Percentiles rank a stretch among this genome's conserved stretches.
These are phyloP conservation scores for Carallia brachiata DNA, from an alignment of 345 rosid species.

Conservation along the genomic window DNA sequence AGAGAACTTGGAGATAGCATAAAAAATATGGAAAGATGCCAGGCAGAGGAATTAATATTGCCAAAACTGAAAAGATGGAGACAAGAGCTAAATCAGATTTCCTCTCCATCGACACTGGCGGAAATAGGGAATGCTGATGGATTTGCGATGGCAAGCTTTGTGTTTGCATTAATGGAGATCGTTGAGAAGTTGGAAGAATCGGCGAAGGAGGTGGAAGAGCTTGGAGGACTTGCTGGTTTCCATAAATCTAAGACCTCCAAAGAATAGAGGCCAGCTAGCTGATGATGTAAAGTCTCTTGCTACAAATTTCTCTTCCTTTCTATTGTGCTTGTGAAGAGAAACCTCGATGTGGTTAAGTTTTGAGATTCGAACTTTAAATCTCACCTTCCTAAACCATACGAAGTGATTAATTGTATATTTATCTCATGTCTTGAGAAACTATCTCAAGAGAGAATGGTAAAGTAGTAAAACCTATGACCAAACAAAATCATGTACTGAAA, in stretches of 20 bases:
- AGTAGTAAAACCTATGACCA: too few species aligned
- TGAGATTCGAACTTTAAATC: too few species aligned
- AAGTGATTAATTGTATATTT: too few species aligned
- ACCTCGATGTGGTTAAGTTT: too few species aligned
- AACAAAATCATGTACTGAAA: too few species aligned
- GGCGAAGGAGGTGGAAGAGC: constrained; percentile 51
- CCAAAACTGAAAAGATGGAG: constrained; percentile 47
- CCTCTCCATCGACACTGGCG: constrained; percentile 15
- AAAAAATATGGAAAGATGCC: constrained; percentile 42
- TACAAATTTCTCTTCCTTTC: too few species aligned
- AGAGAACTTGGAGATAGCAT: constrained; percentile 62
- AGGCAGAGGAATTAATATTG: constrained; percentile 20
- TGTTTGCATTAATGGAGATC: constrained; percentile 42
- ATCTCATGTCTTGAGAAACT: too few species aligned
- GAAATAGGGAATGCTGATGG: constrained; percentile 29
- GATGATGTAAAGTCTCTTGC: too few species aligned
- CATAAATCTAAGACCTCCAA: not conserved
- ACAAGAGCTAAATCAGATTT: constrained; percentile 32
- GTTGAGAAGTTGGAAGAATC: constrained; percentile 54
- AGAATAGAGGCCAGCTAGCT: too few species aligned
- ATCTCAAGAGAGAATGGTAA: too few species aligned
- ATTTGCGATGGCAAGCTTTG: constrained; percentile 41
- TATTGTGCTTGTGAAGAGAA: too few species aligned
- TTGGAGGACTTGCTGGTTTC: constrained; percentile 51
- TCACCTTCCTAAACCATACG: too few species aligned